phyloP scores from a whole-genome alignment of 2,329 filamentous ascomycete species.

The Fusarium graminum region DNA sequence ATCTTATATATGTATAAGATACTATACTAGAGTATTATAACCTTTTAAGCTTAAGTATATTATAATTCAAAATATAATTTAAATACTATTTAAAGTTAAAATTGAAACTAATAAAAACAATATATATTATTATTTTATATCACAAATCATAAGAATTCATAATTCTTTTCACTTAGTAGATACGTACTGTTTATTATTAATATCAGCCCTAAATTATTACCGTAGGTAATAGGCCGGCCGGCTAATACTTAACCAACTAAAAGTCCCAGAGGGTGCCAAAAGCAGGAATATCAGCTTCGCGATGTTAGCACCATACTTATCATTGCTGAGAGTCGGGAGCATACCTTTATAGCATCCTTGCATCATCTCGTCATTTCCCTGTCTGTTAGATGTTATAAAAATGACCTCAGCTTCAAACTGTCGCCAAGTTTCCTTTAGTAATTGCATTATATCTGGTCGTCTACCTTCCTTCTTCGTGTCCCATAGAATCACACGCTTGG shows the following conservation, averaged over 20 bases:
- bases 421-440: neutral
- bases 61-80: too few relatives aligned
- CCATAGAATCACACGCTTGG: conserved; percentile 10
- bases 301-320: neutral
- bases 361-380: conserved; percentile 2
- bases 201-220: too few relatives aligned
- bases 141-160: too few relatives aligned
- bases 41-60: too few relatives aligned
- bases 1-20: too few relatives aligned
- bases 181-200: too few relatives aligned
- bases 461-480: conserved; percentile 1
- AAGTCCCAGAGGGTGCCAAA: conserved; percentile 12
- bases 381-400: conserved; percentile 13
- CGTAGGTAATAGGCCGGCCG: too few relatives aligned
- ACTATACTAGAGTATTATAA: too few relatives aligned
- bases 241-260: neutral
- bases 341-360: neutral
- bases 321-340: neutral
- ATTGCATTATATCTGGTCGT: neutral
- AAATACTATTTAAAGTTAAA: too few relatives aligned
- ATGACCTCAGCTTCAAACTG: conserved; percentile 1
- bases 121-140: too few relatives aligned
- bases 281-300: neutral
- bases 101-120: too few relatives aligned
- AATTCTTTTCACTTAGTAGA: too few relatives aligned